Conservation (phyloP, 176 grass and related monocot species). For the Lolium perenne region DNA sequence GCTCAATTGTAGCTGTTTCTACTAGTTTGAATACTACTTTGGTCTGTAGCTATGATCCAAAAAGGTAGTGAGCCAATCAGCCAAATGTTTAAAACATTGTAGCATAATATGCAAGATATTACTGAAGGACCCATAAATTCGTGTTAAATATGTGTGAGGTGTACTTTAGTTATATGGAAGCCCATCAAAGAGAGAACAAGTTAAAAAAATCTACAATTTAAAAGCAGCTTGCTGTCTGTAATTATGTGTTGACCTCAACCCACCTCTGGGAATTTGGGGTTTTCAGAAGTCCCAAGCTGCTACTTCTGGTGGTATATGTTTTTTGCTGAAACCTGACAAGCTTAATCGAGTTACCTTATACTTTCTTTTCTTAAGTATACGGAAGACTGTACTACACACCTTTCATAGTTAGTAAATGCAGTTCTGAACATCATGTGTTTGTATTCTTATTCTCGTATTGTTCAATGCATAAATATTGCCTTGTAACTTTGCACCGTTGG, state of each 20-base stretch:
- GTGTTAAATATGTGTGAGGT: background rate
- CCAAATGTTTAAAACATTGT: background rate
- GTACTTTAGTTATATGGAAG: background rate
- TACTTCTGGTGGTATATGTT: background rate
- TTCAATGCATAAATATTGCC: background rate
- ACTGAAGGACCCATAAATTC: background rate
- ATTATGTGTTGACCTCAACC: background rate
- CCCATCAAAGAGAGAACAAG: no score
- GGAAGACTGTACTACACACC: background rate
- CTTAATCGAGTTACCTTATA: slow-evolving; percentile 5
- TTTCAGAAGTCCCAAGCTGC: background rate
- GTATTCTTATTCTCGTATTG: background rate
- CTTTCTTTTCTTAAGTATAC: background rate
- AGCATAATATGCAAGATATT: background rate
- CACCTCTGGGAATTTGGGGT: background rate
- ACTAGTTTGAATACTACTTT: background rate
- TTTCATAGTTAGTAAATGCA: background rate
- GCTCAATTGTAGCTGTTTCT: background rate
- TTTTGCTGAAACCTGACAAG: background rate
- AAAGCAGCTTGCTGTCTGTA: background rate
- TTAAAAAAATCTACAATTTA: background rate
- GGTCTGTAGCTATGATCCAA: background rate
- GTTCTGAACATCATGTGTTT: background rate
- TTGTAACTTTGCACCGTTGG: background rate
- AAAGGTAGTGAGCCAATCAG: background rate